Conservation (phyloP, 441 rosid genomes). For the Macaranga tanarius region DNA sequence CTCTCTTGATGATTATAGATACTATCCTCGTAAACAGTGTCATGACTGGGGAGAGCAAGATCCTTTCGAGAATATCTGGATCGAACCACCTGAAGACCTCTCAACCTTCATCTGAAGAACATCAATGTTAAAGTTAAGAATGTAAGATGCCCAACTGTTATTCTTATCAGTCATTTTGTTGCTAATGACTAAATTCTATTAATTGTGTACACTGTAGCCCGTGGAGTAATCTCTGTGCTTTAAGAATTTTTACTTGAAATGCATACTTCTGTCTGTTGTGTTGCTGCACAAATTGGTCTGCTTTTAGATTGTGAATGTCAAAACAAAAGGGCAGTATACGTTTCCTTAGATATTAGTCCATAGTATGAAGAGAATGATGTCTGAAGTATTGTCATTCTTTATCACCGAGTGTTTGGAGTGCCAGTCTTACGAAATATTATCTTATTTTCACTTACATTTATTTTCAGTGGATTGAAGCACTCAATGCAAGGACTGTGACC, state of each 20-base stretch:
- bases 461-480: background rate
- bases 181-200: conserved; percentile 5
- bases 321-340: background rate
- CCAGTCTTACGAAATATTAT: background rate
- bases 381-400: background rate
- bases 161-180: background rate
- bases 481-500: too few relatives aligned
- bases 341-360: background rate
- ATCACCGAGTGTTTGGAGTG: background rate
- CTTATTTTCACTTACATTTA: background rate
- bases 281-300: background rate
- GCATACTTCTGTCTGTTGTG: background rate
- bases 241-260: background rate
- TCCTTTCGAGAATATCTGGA: conserved; percentile 67
- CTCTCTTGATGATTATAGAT: conserved; percentile 53
- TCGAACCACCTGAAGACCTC: conserved; percentile 51
- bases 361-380: background rate
- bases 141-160: conserved; percentile 7
- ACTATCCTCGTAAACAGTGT: conserved; percentile 65
- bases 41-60: conserved; percentile 68
- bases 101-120: conserved; percentile 34
- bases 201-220: background rate
- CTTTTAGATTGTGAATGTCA: background rate
- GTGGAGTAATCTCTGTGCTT: background rate
- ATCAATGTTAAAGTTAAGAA: conserved; percentile 12